A percentile compares a stretch with the other conserved stretches of the same genome.
These are phyloP conservation scores for Lophiotrema nucula DNA, from an alignment of 495 filamentous ascomycete genomes.

Conservation along the genomic window DNA sequence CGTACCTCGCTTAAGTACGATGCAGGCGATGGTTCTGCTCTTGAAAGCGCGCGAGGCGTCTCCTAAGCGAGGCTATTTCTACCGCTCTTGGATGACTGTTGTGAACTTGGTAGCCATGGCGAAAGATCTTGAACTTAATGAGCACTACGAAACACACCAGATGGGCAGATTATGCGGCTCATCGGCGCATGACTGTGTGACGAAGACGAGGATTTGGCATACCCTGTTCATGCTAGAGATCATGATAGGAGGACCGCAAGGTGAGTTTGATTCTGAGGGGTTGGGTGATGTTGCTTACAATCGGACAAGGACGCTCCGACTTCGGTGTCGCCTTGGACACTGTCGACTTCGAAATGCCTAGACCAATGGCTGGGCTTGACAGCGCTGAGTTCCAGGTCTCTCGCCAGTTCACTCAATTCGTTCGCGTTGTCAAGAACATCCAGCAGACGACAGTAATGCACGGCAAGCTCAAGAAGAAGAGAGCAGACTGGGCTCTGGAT, in stretches of 20 bases:
- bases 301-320: slow-evolving; percentile 70
- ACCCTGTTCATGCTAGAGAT: slow-evolving; percentile 81
- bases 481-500: slow-evolving; percentile 86
- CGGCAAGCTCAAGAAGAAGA: slow-evolving; percentile 68
- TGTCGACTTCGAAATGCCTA: slow-evolving; percentile 71
- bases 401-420: slow-evolving; percentile 78
- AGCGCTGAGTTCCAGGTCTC: slow-evolving; percentile 74
- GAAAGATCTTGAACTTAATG: slow-evolving; percentile 87
- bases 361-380: slow-evolving; percentile 65
- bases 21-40: slow-evolving; percentile 85
- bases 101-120: slow-evolving; percentile 90
- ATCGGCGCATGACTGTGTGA: slow-evolving; percentile 69
- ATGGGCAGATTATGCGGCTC: slow-evolving; percentile 68
- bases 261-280: slow-evolving; percentile 49
- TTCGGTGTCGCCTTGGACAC: slow-evolving; percentile 71
- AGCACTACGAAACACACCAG: slow-evolving; percentile 76
- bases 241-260: slow-evolving; percentile 95
- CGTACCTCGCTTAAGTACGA: slow-evolving; percentile 85
- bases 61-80: slow-evolving; percentile 94
- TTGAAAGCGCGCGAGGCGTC: slow-evolving; percentile 88
- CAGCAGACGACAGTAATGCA: slow-evolving; percentile 74
- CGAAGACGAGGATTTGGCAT: slow-evolving; percentile 90
- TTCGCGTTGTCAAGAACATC: slow-evolving; percentile 73
- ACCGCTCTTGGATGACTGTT: slow-evolving; percentile 95
- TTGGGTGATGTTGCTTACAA: too few species aligned